Percentiles rank a stretch among this genome's conserved stretches.
Evolutionary conservation across 163 green algal species (phyloP).

Genomic region (Scenedesmus sp.): DNA sequence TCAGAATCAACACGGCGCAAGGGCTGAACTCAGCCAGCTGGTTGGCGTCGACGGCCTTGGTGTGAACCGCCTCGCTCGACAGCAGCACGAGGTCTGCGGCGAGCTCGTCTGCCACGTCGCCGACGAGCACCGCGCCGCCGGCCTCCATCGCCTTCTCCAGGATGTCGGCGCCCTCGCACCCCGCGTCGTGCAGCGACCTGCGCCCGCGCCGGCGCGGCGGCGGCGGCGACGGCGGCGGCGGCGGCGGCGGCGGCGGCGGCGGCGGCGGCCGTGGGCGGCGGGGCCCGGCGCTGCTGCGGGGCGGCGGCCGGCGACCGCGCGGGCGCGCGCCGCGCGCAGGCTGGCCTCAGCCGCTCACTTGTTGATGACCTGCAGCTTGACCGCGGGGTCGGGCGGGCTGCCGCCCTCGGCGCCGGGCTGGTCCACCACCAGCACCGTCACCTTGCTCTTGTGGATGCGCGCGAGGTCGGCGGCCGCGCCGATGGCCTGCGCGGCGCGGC

Average conservation of each 20-base stretch:
- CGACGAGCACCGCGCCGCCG: constrained; percentile 29
- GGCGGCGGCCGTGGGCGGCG: too few species aligned
- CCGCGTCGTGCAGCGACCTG: constrained; percentile 21
- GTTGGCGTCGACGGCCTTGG: constrained; percentile 71
- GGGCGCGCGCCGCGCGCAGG: too few species aligned
- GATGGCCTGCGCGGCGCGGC: constrained; percentile 48
- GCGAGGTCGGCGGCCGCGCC: constrained; percentile 52
- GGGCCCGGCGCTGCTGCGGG: too few species aligned
- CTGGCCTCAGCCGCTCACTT: constrained; percentile 33
- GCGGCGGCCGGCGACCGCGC: too few species aligned
- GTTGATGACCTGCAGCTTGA: constrained; percentile 47
- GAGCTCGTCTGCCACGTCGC: constrained; percentile 69
- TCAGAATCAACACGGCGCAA: constrained; percentile 66
- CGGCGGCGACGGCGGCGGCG: too few species aligned
- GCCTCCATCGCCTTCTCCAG: constrained; percentile 41
- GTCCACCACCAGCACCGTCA: constrained; percentile 69
- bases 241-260: too few species aligned
- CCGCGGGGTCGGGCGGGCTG: too few species aligned
- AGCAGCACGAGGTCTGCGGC: constrained; percentile 65
- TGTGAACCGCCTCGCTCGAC: constrained; percentile 63
- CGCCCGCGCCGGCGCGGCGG: too few species aligned
- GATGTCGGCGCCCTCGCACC: constrained; percentile 23
- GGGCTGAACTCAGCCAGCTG: constrained; percentile 72
- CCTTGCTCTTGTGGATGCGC: constrained; percentile 51
- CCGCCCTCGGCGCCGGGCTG: constrained; percentile 46